Conservation (phyloP, 345 rosid genomes). For the Pugionium dolabratum region DNA sequence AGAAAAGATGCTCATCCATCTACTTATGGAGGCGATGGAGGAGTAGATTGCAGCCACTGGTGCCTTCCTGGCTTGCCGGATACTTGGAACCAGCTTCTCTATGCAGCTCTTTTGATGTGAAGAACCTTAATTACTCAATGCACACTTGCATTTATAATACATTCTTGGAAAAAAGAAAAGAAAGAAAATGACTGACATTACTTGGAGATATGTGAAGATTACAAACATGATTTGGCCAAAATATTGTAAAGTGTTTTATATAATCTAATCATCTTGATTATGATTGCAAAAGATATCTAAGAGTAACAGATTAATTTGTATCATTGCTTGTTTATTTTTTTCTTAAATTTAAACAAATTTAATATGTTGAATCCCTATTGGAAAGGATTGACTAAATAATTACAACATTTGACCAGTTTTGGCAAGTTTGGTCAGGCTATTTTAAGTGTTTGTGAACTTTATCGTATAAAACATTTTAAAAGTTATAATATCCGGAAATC, state of each 20-base stretch:
- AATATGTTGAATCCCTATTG: not conserved
- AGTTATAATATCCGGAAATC: not conserved
- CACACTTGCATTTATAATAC: conserved; percentile 26
- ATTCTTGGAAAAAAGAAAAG: conserved; percentile 13
- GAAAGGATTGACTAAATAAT: conserved; percentile 1
- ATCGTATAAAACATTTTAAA: conserved; percentile 1
- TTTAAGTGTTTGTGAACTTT: not conserved
- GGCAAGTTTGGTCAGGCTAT: not conserved
- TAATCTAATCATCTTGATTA: conserved; percentile 7
- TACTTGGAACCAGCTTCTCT: conserved; percentile 53
- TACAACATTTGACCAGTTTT: not conserved
- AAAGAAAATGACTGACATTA: conserved; percentile 18
- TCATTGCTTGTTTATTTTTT: not conserved
- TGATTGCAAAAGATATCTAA: conserved; percentile 18
- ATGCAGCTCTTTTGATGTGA: conserved; percentile 56
- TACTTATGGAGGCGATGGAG: conserved; percentile 18
- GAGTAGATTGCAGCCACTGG: conserved; percentile 92
- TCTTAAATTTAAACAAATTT: not conserved
- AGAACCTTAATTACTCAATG: conserved; percentile 6
- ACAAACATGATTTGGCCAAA: conserved; percentile 10
- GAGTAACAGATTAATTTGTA: conserved; percentile 3
- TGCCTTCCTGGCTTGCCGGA: conserved; percentile 96
- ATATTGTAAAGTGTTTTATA: conserved; percentile 21
- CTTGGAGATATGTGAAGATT: conserved; percentile 17
- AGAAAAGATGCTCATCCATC: conserved; percentile 96